phyloP scores from a whole-genome alignment of 371 early-diverging fungal genomes.

The Blakeslea trispora region DNA sequence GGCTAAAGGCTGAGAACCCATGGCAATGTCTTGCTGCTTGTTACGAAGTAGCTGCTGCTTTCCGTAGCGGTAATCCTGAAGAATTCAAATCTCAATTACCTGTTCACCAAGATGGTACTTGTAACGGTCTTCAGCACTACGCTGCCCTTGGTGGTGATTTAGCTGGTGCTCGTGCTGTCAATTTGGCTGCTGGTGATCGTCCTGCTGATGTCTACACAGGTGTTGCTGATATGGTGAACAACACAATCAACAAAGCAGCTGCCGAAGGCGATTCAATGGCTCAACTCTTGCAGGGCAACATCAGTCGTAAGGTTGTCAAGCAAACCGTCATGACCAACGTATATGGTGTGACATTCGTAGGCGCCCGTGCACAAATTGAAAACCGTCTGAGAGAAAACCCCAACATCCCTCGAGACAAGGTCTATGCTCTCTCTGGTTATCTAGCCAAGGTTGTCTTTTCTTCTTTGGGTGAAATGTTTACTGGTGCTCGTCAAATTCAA shows the following conservation, averaged over 20 bases:
- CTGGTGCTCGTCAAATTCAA: slow-evolving; percentile 89
- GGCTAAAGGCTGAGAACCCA: slow-evolving; percentile 90
- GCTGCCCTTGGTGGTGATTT: slow-evolving; percentile 97
- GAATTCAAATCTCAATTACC: slow-evolving; percentile 77
- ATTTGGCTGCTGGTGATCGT: slow-evolving; percentile 81
- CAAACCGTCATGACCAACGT: slow-evolving; percentile 99
- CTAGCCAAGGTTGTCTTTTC: slow-evolving; percentile 84
- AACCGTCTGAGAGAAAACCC: slow-evolving; percentile 78
- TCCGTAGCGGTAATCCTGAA: slow-evolving; percentile 74
- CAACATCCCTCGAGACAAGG: slow-evolving; percentile 58
- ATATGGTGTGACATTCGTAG: slow-evolving; percentile 97
- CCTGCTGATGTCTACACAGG: slow-evolving; percentile 96
- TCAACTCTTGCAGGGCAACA: slow-evolving; percentile 58
- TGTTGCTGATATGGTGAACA: slow-evolving; percentile 79
- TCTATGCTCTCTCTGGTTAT: slow-evolving; percentile 63
- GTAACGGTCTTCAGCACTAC: slow-evolving; percentile 98
- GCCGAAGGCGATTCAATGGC: slow-evolving; percentile 61
- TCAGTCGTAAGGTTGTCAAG: slow-evolving; percentile 95
- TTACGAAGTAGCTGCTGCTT: slow-evolving; percentile 80
- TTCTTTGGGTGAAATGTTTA: slow-evolving; percentile 88
- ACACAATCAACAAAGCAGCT: slow-evolving; percentile 69
- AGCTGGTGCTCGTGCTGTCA: slow-evolving; percentile 91
- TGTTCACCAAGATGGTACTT: slow-evolving; percentile 98
- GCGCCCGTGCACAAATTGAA: slow-evolving; percentile 89
- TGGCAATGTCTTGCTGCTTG: slow-evolving; percentile 96